These are phyloP conservation scores for Diaporthe aspalathi DNA, from an alignment of 2,329 filamentous ascomycete genomes.

Conservation along the genomic window DNA sequence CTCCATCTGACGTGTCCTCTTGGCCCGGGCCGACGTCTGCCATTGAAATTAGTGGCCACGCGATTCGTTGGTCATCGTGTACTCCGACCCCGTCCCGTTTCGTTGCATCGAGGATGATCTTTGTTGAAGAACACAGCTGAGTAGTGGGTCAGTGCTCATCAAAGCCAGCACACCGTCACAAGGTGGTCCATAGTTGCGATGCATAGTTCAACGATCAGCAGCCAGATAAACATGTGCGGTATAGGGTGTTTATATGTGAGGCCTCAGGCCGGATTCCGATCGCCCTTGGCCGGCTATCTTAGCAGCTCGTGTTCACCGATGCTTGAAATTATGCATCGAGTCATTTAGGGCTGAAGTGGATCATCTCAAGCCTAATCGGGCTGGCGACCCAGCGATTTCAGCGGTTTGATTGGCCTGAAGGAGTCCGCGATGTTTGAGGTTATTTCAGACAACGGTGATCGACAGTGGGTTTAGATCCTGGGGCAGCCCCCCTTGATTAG, in stretches of 20 bases:
- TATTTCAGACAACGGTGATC: slow-evolving; percentile 21
- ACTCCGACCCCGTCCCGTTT: slow-evolving; percentile 9
- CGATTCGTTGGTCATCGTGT: slow-evolving; percentile 1
- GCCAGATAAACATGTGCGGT: background rate
- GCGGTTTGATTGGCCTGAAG: background rate
- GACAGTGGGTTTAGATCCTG: background rate
- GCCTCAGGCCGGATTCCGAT: background rate
- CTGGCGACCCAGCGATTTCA: background rate
- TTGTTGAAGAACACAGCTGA: slow-evolving; percentile 6
- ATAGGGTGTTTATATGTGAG: background rate
- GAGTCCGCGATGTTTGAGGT: slow-evolving; percentile 2
- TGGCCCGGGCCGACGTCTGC: background rate
- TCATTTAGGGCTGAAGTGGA: slow-evolving; percentile 25
- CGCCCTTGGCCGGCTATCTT: background rate
- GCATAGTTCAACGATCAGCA: slow-evolving; percentile 2
- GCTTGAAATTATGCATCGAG: slow-evolving; percentile 31
- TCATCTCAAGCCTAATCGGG: background rate
- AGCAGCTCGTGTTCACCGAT: slow-evolving; percentile 6
- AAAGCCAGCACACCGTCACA: background rate
- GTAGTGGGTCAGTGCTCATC: background rate
- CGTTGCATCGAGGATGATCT: background rate
- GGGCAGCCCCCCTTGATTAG: background rate
- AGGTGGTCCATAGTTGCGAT: background rate
- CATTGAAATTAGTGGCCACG: background rate
- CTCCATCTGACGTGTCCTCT: background rate